Evolutionary conservation across 2,329 filamentous ascomycete genomes (phyloP), one percentile per base, ranked within the genome.

Genomic region (Pseudopyrenochaeta lycopersici): DNA sequence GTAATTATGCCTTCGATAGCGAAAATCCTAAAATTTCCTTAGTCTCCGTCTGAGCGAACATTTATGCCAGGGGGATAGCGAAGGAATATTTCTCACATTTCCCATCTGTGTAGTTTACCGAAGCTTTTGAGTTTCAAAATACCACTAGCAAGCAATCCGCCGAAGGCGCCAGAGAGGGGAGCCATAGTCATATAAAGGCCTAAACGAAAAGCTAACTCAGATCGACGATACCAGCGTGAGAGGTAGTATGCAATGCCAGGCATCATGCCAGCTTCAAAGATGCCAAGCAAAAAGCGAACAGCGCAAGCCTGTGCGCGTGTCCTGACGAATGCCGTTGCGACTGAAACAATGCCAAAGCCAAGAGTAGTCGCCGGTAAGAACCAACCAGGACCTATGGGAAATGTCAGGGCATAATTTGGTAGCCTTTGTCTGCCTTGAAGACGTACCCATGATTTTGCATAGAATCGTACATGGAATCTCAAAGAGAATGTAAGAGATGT

Each of bases 181-280:
- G 86, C 84, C 82, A 85, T 88, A 46, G 88, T 84, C 51, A 90
- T 84, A 70, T 88, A 90, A 1, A 89, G 74, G 0, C 85, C 83
- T 1, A 90, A 76, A 0, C 88, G 81, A 66, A 89, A 89, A 0
- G 84, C 81, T 9, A 90, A 74, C 70, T 90, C 88, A 47, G 81
- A 81, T 30, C 85, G 79, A n/a, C 85, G 79, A 63, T 90, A 90
- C 88, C 88, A 90, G 47, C 88, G 79, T 0, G 84, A 87, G 3
- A 90, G 76, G 62, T 90, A 90, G 72, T 90, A 91, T 0, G 88
- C 86, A 33, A 88, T 88, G 0, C 88, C 88, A 0, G 89, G 89
- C 52, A 90, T 74, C 80, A 90, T 84, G 10, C 88, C 88, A 0
- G 88, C 85, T 71, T 91, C 88, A 50, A 90, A 89, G 7, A 88